Conservation (phyloP, 129 eudicot species). For the Logfia minima region DNA sequence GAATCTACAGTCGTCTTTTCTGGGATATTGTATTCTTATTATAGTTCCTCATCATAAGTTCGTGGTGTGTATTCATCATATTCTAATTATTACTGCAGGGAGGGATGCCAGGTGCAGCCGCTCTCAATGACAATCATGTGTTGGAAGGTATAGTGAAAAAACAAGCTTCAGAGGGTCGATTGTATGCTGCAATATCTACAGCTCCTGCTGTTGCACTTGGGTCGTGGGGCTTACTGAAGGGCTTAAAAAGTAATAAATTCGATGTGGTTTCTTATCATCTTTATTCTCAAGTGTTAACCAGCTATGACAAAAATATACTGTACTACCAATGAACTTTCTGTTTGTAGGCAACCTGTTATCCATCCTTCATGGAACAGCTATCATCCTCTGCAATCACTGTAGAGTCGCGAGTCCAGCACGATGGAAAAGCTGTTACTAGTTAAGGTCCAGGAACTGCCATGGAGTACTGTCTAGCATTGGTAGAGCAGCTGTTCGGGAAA, state of each 20-base stretch:
- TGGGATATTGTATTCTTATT: background rate
- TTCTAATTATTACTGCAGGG: slow-evolving; percentile 38
- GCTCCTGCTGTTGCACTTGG: slow-evolving; percentile 97
- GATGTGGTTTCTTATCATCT: background rate
- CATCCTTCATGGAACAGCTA: slow-evolving; percentile 85
- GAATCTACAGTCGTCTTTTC: background rate
- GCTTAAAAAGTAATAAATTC: slow-evolving; percentile 48
- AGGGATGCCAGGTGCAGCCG: slow-evolving; percentile 85
- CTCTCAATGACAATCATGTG: slow-evolving; percentile 57
- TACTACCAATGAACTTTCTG: background rate
- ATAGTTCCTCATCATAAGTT: background rate
- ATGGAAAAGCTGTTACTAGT: slow-evolving; percentile 81
- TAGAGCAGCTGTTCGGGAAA: slow-evolving; percentile 74
- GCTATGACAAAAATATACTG: too few species aligned
- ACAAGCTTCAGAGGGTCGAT: slow-evolving; percentile 88
- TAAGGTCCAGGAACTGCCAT: slow-evolving; percentile 93
- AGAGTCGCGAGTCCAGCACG: slow-evolving; percentile 87
- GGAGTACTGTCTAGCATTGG: slow-evolving; percentile 80
- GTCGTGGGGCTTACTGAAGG: slow-evolving; percentile 91
- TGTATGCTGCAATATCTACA: slow-evolving; percentile 93
- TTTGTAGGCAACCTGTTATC: slow-evolving; percentile 90
- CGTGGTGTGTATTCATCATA: background rate
- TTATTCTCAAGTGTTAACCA: background rate
- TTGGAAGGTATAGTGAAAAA: slow-evolving; percentile 67
- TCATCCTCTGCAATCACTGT: slow-evolving; percentile 71